A percentile compares a stretch with the other conserved stretches of the same genome.
Evolutionary conservation across 2,329 filamentous ascomycete genomes (phyloP).

Genomic region (Talaromyces verruculosus): DNA sequence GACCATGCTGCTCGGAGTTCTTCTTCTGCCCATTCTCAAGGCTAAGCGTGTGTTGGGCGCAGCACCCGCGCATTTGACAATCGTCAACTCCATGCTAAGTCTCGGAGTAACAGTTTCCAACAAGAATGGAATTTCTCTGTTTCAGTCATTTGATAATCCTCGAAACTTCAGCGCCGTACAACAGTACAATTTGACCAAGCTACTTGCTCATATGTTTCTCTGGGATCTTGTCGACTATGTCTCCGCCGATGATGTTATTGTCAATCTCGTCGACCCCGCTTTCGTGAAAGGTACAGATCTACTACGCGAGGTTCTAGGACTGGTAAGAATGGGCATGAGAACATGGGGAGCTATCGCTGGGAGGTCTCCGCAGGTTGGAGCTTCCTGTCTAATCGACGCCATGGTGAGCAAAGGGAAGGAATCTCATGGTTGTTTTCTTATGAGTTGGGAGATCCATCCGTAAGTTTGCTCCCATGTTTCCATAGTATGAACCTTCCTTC

Average conservation of each 20-base stretch:
- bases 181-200: background rate
- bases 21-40: background rate
- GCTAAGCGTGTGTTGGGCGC: background rate
- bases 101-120: background rate
- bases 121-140: background rate
- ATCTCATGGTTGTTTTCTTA: background rate
- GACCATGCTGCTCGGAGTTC: background rate
- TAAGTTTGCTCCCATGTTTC: background rate
- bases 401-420: background rate
- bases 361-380: background rate
- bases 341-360: background rate
- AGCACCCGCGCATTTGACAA: background rate
- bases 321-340: background rate
- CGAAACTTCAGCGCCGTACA: background rate
- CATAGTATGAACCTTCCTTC: background rate
- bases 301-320: background rate
- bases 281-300: background rate
- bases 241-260: background rate
- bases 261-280: background rate
- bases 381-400: background rate
- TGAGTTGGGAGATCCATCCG: background rate
- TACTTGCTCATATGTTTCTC: background rate
- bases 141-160: background rate
- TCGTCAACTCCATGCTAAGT: background rate
- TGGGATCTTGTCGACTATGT: background rate